phyloP scores from a whole-genome alignment of 2,329 filamentous ascomycete genomes.

The Paradendryphiella salina region DNA sequence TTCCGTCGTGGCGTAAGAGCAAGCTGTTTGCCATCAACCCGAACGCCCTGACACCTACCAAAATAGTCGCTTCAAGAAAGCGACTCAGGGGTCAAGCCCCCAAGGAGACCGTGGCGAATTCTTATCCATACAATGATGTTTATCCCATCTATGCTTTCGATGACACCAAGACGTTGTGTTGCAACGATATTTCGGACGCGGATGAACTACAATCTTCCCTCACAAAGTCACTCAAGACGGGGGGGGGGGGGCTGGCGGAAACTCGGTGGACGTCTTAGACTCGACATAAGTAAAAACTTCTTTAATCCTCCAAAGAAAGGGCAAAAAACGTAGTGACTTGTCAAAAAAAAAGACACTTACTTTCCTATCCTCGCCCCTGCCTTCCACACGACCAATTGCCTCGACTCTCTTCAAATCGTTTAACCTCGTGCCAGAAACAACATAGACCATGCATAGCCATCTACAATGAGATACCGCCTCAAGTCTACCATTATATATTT shows the following conservation, averaged over 20 bases:
- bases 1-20: not conserved
- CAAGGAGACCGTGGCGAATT: not conserved
- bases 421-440: no score
- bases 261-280: slow-evolving; percentile 51
- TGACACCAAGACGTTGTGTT: slow-evolving; percentile 35
- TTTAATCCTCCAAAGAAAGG: not conserved
- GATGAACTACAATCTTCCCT: slow-evolving; percentile 46
- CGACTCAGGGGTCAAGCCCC: not conserved
- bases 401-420: no score
- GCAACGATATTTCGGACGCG: slow-evolving; percentile 54
- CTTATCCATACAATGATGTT: slow-evolving; percentile 17
- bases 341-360: no score
- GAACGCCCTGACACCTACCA: not conserved
- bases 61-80: not conserved
- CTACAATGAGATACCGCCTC: no score
- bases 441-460: no score
- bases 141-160: slow-evolving; percentile 26
- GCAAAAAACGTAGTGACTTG: slow-evolving; percentile 14
- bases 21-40: not conserved
- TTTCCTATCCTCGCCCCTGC: no score
- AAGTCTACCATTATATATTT: no score
- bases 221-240: slow-evolving; percentile 46
- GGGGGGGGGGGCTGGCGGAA: slow-evolving; percentile 54
- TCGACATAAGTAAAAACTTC: slow-evolving; percentile 40
- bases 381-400: no score